Percentiles rank a stretch among this genome's conserved stretches.
Evolutionary conservation across 2,329 filamentous ascomycete genomes (phyloP).

Genomic region (Pseudogymnoascus sp.): DNA sequence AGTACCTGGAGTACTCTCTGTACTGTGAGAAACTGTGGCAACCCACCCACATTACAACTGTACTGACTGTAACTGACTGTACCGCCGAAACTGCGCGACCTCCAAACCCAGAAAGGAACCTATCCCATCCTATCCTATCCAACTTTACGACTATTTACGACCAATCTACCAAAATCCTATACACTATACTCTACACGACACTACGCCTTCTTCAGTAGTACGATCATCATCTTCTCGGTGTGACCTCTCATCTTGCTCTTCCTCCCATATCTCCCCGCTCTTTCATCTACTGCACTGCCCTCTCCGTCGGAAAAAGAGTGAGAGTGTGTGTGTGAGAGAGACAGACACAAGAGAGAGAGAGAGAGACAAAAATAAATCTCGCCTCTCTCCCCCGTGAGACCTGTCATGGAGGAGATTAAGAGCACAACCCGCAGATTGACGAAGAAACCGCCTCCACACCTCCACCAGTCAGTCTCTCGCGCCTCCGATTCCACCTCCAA

Average conservation of each 20-base stretch:
- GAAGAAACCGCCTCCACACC: slow-evolving; percentile 49
- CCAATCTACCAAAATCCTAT: background rate
- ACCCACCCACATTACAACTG: background rate
- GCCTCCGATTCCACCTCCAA: slow-evolving; percentile 42
- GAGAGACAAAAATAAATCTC: background rate
- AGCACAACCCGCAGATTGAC: slow-evolving; percentile 48
- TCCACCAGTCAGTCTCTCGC: slow-evolving; percentile 31
- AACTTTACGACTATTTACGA: slow-evolving; percentile 5
- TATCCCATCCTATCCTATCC: background rate
- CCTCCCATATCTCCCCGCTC: background rate
- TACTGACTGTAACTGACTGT: background rate
- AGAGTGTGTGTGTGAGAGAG: background rate
- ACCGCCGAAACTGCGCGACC: background rate
- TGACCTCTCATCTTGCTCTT: background rate
- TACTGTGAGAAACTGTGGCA: slow-evolving; percentile 7
- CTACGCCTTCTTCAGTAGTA: background rate
- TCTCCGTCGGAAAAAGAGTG: background rate
- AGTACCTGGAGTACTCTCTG: background rate
- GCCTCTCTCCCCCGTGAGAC: slow-evolving; percentile 9
- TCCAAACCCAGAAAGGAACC: background rate
- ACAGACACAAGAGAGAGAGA: background rate
- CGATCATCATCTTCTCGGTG: background rate
- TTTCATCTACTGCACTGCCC: background rate
- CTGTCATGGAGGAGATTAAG: slow-evolving; percentile 26
- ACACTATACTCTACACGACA: slow-evolving; percentile 4